Conservation (phyloP, 805 yeast species). For the Wickerhamomyces canadensis region DNA sequence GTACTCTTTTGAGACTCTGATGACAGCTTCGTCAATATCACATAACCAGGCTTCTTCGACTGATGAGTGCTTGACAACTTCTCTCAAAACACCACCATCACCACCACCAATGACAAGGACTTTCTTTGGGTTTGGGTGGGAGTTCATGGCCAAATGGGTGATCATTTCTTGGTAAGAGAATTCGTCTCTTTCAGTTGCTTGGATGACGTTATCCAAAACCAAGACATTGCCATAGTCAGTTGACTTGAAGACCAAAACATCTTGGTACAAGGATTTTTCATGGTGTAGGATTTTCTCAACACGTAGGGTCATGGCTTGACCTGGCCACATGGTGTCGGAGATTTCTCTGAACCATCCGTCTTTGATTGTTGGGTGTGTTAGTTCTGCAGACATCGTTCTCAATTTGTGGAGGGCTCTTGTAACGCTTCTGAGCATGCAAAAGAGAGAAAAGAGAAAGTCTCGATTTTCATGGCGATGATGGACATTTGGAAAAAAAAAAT, state of each 20-base stretch:
- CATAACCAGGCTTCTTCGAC: slow-evolving; percentile 89
- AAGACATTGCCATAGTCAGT: slow-evolving; percentile 93
- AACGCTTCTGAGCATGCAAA: background rate
- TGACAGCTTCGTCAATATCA: slow-evolving; percentile 94
- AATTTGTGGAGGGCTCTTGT: background rate
- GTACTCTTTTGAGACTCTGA: slow-evolving; percentile 77
- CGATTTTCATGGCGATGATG: no score
- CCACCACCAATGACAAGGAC: slow-evolving; percentile 98
- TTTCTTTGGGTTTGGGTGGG: slow-evolving; percentile 90
- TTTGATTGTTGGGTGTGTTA: slow-evolving; percentile 37
- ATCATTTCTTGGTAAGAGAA: slow-evolving; percentile 98
- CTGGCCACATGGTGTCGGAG: slow-evolving; percentile 97
- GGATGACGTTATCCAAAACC: slow-evolving; percentile 92
- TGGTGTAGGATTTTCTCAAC: slow-evolving; percentile 84
- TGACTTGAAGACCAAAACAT: slow-evolving; percentile 87
- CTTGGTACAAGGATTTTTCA: slow-evolving; percentile 87
- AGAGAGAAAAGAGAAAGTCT: background rate
- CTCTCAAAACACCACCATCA: slow-evolving; percentile 97
- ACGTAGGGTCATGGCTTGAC: slow-evolving; percentile 90
- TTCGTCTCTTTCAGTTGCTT: slow-evolving; percentile 96
- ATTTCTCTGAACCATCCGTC: slow-evolving; percentile 98
- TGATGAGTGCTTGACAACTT: slow-evolving; percentile 79
- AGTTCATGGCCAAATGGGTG: slow-evolving; percentile 85
- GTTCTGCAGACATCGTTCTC: slow-evolving; percentile 25
- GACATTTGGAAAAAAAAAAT: no score